Base-by-base conservation (phyloP, 192 early-diverging fungal species). In the Coemansia reversa region DNA sequence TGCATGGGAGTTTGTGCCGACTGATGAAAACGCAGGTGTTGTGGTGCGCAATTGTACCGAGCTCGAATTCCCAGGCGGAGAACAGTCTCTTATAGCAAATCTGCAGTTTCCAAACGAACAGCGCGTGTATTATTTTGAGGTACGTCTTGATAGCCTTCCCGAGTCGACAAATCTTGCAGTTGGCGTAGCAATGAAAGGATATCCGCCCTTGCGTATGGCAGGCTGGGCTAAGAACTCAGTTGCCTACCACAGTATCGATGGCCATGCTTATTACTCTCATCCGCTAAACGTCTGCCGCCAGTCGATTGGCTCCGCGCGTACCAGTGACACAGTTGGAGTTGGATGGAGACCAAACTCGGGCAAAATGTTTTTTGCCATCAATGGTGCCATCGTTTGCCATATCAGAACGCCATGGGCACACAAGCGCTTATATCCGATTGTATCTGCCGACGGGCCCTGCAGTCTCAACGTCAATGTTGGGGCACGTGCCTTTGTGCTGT, bases 221-320 rank as follows among this genome's bases (percentile, higher is more conserved):
- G 89, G 90, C 14, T 91, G 90, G 90, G 87, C 87, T 53, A 77
- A 78, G 7, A 81, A 90, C 60, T 90, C 89, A 4, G 79, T 87
- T 14, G 87, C 84, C 2, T 90, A 87, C 72, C 88, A 89, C 74
- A 84, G 86, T 6, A 52, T 85, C 33, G 81, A 70, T 52, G 90
- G 90, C n/a, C 64, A 72, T 18, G 87, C 86, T 39, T 86, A 87
- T 59, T 84, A 84, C 56, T 35, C 84, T 70, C 25, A 88, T 81
- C 77, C 86, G 69, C 60, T 85, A 73, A 64, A 79, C 72, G 62
- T 69, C 75, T 84, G 87, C 18, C 76, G 82, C 11, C 66, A 75
- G 18, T 27, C 57, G 3, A 48, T 58, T 84, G 84, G 62, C 66
- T 78, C 42, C 4, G 67, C 69, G 24, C 72, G 69, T 79, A 60